Evolutionary conservation across 106 monocot genomes (phyloP).

Genomic region (Dendrobium officinale): DNA sequence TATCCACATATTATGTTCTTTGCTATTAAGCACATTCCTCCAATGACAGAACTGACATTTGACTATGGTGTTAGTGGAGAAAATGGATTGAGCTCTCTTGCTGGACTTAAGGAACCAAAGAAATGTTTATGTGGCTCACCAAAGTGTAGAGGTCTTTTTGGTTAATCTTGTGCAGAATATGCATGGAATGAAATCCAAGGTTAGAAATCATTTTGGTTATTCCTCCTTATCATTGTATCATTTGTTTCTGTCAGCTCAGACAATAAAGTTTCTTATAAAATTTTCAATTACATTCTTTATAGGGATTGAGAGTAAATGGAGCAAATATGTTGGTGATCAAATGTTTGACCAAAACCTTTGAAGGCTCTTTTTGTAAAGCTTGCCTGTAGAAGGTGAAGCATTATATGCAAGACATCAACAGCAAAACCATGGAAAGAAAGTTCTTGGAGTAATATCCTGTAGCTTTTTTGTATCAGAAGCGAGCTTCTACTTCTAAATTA

Average conservation of each 20-base stretch:
- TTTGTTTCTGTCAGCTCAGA: background rate
- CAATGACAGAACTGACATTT: conserved; percentile 76
- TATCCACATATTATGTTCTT: conserved; percentile 74
- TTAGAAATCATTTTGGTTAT: background rate
- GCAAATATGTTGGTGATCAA: background rate
- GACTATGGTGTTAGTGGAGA: conserved; percentile 58
- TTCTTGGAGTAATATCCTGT: background rate
- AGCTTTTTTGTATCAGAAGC: background rate
- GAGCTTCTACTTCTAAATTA: background rate
- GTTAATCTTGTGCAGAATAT: conserved; percentile 19
- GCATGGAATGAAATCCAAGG: conserved; percentile 6
- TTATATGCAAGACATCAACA: background rate
- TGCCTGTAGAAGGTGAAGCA: background rate
- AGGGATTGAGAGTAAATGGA: background rate
- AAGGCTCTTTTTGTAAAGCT: background rate
- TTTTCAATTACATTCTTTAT: background rate
- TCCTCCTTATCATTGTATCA: background rate
- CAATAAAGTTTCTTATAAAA: background rate
- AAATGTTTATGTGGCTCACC: conserved; percentile 53
- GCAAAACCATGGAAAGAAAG: background rate
- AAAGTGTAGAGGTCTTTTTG: conserved; percentile 53
- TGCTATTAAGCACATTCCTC: conserved; percentile 76
- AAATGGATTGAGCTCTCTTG: background rate
- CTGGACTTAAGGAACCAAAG: conserved; percentile 18
- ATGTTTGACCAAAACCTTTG: background rate